Base-by-base conservation (phyloP, 163 green algal genomes). In the Scenedesmus sp. region DNA sequence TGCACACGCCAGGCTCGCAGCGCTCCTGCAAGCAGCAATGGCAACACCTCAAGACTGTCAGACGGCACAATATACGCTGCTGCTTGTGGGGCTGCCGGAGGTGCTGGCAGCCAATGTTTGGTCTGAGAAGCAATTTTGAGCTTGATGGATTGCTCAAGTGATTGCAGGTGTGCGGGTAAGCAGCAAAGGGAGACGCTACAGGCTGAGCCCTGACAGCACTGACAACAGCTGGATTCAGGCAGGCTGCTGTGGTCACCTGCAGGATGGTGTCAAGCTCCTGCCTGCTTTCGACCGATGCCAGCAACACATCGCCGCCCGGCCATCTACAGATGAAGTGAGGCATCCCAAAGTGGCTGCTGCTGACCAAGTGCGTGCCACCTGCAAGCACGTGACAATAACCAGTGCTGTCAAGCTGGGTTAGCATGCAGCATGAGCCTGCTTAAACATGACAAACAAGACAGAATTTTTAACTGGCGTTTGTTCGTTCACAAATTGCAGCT, bases 281-380 rank as follows among this genome's bases (percentile, higher is more conserved):
- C 54, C 85, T 82, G 90, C 85, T 91, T 16, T 93, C 90, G 9
- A 93, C 90, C 15, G 60, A 88, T 9, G 90, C 90, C 16, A 93
- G 85, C 77, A 93, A 76, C 86, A 93, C 90, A 84, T 93, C 90
- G 9, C 90, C 90, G 26, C 85, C 76, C 6, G 85, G 85, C 90
- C 90, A 93, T n/a, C 85, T 52, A 85, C 90, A 93, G 46, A 93
- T 91, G 90, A 91, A 93, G 85, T 91, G 85, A n/a, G 90, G 90
- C 90, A 93, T 93, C 46, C 62, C 52, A 52, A 55, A 46, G 4
- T 79, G 70, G n/a, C 26, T 26, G 62, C 84, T 89, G 84, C 62
- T 34, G 56, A 55, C 57, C 34, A 16, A 54, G 46, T 20, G 52
- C 79, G 46, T 34, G 70, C 70, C 70, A 52, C 70, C 70, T 52